These are phyloP conservation scores for Talaromyces sp. DNA, from an alignment of 2,329 filamentous ascomycete species.

Conservation along the genomic window DNA sequence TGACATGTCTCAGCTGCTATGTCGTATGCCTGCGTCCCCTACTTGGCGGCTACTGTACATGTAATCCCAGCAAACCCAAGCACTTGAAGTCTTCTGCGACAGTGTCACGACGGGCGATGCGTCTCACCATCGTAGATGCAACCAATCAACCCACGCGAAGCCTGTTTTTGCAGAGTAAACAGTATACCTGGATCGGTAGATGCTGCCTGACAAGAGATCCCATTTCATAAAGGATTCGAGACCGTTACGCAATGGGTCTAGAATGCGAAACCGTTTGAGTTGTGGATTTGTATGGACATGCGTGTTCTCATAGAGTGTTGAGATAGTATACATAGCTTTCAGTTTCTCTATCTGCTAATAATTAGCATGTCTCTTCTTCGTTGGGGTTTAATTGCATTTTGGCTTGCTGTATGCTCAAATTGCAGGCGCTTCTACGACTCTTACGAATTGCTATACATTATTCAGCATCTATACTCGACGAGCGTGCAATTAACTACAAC, in stretches of 20 bases:
- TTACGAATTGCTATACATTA: background rate
- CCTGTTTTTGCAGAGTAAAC: background rate
- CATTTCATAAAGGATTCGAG: background rate
- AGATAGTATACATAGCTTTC: background rate
- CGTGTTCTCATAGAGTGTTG: background rate
- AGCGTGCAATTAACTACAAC: background rate
- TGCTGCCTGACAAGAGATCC: background rate
- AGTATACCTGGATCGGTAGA: background rate
- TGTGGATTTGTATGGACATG: background rate
- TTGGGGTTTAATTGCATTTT: background rate
- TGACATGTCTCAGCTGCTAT: background rate
- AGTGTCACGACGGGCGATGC: background rate
- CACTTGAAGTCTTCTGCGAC: background rate
- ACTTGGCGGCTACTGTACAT: background rate
- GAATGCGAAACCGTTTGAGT: conserved; percentile 4
- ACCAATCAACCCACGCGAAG: background rate
- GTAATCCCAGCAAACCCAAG: background rate
- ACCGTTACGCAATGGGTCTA: background rate
- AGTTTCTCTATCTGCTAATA: no score
- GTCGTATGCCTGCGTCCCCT: no score
- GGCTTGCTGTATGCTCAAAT: background rate
- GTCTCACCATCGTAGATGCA: background rate
- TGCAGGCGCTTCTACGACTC: background rate
- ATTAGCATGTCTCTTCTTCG: background rate
- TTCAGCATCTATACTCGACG: background rate